These are phyloP conservation scores for Lentinula sp. DNA, from an alignment of 768 basidiomycete genomes.

Conservation along the genomic window DNA sequence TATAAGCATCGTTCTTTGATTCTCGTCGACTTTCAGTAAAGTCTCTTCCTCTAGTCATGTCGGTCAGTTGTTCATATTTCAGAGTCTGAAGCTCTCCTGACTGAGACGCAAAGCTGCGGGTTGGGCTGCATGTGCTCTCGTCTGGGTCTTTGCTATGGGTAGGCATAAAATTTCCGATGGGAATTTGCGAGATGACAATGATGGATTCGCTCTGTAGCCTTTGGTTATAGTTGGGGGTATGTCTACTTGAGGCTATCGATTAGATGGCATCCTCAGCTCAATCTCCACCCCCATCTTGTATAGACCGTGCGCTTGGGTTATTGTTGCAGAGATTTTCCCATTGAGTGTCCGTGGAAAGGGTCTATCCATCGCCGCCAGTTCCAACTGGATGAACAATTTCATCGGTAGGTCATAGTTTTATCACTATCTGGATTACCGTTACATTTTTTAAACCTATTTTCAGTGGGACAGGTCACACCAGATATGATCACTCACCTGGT, in stretches of 20 bases:
- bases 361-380: slow-evolving; percentile 66
- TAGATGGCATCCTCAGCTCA: neutral
- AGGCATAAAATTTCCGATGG: slow-evolving; percentile 9
- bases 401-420: slow-evolving; percentile 37
- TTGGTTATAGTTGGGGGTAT: slow-evolving; percentile 72
- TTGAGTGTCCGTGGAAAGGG: slow-evolving; percentile 71
- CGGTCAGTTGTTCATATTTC: slow-evolving; percentile 14
- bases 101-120: slow-evolving; percentile 43
- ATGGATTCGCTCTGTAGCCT: slow-evolving; percentile 25
- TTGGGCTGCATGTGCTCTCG: slow-evolving; percentile 63
- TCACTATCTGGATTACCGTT: neutral
- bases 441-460: slow-evolving; percentile 2
- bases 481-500: slow-evolving; percentile 42
- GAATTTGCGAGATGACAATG: neutral
- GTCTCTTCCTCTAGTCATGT: slow-evolving; percentile 19
- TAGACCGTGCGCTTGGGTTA: slow-evolving; percentile 65
- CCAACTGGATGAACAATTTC: slow-evolving; percentile 77
- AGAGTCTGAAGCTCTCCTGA: neutral
- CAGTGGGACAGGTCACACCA: slow-evolving; percentile 63
- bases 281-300: neutral
- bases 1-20: slow-evolving; percentile 15
- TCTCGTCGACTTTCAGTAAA: neutral
- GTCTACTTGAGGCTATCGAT: neutral
- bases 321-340: slow-evolving; percentile 72
- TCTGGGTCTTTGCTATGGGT: slow-evolving; percentile 74